Evolutionary conservation across 345 rosid species (phyloP), one percentile per base, ranked within the genome.

Genomic region (Melastoma malabathricum): DNA sequence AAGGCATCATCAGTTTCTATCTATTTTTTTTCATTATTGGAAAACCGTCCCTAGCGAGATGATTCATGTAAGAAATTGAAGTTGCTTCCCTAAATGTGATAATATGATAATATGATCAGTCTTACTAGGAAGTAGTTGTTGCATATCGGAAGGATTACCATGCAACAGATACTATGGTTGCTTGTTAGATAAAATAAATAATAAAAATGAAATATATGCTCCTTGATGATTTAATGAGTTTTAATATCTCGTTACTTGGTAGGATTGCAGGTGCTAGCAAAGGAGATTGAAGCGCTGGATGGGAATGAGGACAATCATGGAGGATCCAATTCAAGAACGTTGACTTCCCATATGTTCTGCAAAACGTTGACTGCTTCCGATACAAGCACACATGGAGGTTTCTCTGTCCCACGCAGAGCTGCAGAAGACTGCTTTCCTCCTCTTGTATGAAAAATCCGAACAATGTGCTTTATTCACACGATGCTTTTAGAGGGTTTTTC

Each of bases 371-470:
- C 95, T 18, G 95, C 95, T 65, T 82, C 95, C 54, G 95, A 86
- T 69, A 86, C 95, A 43, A 86, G 95, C 71, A 86, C 95, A 4
- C 96, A 86, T 69, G 96, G 96, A 57, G 96, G 96, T 47, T 86
- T 86, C 70, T 86, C 96, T 3, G 96, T 86, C 50, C 93, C 93
- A 8, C 79, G 96, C 43, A 64, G 96, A 71, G 93, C 89, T 43
- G 96, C 96, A 10, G 96, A 86, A 68, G 96, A 86, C 59, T 86
- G 96, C 63, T 83, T 86, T 19, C 75, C 96, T 64, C 84, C 87
- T 54, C 76, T 86, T 70, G 96, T 86, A 60, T 23, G 50, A 46
- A 44, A 43, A 34, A 34, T 34, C 25, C 4, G 41, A 34, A 12
- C 41, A 34, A 34, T 2, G 41, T 34, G 41, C 1, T 34, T 12